Percentiles rank a stretch among this genome's conserved stretches.
These are phyloP conservation scores for Phylloporus sp. DNA, from an alignment of 768 basidiomycete species.

Conservation along the genomic window DNA sequence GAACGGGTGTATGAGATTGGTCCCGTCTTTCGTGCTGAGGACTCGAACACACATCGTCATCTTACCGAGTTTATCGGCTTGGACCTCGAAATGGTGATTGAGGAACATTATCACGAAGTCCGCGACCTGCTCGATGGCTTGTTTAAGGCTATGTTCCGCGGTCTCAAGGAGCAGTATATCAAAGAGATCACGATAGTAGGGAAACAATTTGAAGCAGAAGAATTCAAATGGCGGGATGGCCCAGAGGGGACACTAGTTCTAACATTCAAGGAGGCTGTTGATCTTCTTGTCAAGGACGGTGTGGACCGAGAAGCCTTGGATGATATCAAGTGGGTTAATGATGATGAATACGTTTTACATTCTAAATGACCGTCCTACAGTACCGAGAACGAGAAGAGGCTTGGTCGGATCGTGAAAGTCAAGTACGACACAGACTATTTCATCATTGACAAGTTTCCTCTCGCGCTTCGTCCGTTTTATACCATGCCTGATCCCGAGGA, in stretches of 20 bases:
- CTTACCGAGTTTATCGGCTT: slow-evolving; percentile 98
- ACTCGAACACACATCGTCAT: slow-evolving; percentile 96
- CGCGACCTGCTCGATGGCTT: slow-evolving; percentile 88
- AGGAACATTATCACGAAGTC: slow-evolving; percentile 98
- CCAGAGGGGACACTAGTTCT: slow-evolving; percentile 75
- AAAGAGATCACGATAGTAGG: slow-evolving; percentile 80
- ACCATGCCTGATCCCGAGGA: slow-evolving; percentile 97
- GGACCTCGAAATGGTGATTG: slow-evolving; percentile 98
- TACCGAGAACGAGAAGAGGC: slow-evolving; percentile 92
- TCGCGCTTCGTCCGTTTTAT: slow-evolving; percentile 95
- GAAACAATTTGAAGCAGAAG: slow-evolving; percentile 91
- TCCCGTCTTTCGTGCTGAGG: slow-evolving; percentile 94
- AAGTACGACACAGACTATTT: slow-evolving; percentile 99
- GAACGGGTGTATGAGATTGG: slow-evolving; percentile 98
- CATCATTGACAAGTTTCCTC: slow-evolving; percentile 99
- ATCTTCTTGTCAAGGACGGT: slow-evolving; percentile 83
- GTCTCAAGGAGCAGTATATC: slow-evolving; percentile 68
- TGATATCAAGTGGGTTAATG: slow-evolving; percentile 73
- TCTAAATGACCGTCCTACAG: slow-evolving; percentile 37
- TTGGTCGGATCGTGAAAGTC: slow-evolving; percentile 83
- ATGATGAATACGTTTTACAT: background rate
- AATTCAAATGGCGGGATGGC: slow-evolving; percentile 83
- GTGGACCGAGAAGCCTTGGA: slow-evolving; percentile 74
- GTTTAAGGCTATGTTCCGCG: slow-evolving; percentile 82
- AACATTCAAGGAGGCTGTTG: slow-evolving; percentile 83